These are phyloP conservation scores for Phytophthora multivora DNA, from an alignment of 352 stramenopile species.

Conservation along the genomic window DNA sequence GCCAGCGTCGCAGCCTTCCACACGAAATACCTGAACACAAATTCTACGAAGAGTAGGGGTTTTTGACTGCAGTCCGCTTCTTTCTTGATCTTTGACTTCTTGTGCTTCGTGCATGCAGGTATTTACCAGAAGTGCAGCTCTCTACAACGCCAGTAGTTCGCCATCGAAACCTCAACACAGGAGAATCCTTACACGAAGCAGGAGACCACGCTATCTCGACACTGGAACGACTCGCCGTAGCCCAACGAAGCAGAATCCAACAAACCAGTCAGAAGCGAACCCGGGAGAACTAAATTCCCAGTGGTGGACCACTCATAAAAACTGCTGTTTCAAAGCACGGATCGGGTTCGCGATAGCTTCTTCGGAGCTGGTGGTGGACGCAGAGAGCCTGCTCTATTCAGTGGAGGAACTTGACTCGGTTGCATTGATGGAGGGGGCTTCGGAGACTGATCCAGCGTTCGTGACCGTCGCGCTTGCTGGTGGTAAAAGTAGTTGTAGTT, in stretches of 20 bases:
- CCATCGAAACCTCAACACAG: slow-evolving; percentile 7
- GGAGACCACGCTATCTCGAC: slow-evolving; percentile 6
- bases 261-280: background rate
- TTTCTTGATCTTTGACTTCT: background rate
- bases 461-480: slow-evolving; percentile 30
- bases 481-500: slow-evolving; percentile 85
- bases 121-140: slow-evolving; percentile 5
- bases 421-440: slow-evolving; percentile 1
- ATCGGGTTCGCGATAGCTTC: slow-evolving; percentile 18
- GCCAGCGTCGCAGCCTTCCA: slow-evolving; percentile 24
- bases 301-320: too few species aligned
- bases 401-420: background rate
- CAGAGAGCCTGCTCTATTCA: slow-evolving; percentile 26
- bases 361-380: slow-evolving; percentile 14
- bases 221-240: slow-evolving; percentile 1
- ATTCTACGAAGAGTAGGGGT: slow-evolving; percentile 56
- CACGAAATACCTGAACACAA: slow-evolving; percentile 57
- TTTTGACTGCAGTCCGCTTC: background rate
- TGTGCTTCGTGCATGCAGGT: slow-evolving; percentile 1
- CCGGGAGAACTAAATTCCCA: background rate
- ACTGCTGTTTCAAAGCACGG: background rate
- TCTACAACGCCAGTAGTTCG: background rate
- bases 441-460: slow-evolving; percentile 1
- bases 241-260: background rate
- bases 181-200: background rate